Base-by-base conservation (phyloP, 225 moss, liverwort and hornwort genomes). In the Sphagnum tenellum region DNA sequence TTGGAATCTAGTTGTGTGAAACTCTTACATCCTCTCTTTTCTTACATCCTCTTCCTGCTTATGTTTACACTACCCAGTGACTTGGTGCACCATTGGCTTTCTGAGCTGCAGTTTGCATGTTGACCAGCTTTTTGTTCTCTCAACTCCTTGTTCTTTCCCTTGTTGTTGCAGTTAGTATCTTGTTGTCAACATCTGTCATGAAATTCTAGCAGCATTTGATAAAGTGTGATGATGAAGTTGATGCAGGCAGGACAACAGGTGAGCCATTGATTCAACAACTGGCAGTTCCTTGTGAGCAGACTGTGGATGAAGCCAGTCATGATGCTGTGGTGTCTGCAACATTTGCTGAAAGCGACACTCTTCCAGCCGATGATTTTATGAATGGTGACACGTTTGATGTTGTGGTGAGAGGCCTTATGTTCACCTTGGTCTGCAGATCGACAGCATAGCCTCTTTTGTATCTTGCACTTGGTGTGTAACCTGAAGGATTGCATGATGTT, bases 371-470 rank as follows among this genome's bases (percentile, higher is more conserved):
- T 53, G 95, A 92, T 79, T 77, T 95, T 62, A 95, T 89, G 67
- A 95, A 95, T 72, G 82, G 88, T 12, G 92, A 95, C 70, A 95
- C 92, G 8, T 95, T 95, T 63, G 86, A 95, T 70, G 95, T 95
- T 63, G 74, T 86, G 65, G 95, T 95, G 80, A 79, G 84, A n/a
- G 29, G 29, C 29, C 29, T 29, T 29, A 29, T 29, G 29, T 29
- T 29, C 29, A 29, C 29, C 29, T 29, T 29, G 29, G 0, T 29
- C 29, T 29, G 29, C 29, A 29, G 29, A 29, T 1, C 1, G 29
- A 29, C 29, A 29, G 29, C 29, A 29, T 29, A 29, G 67, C 66
- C 49, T 29, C 54, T 63, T 8, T 69, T 63, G 63, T 57, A 66
- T 65, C 61, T 5, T 49, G 52, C 66, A 56, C 14, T 14, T 47